These are phyloP conservation scores for Castanospermum australe DNA, from an alignment of 306 rosid genomes.

Conservation along the genomic window DNA sequence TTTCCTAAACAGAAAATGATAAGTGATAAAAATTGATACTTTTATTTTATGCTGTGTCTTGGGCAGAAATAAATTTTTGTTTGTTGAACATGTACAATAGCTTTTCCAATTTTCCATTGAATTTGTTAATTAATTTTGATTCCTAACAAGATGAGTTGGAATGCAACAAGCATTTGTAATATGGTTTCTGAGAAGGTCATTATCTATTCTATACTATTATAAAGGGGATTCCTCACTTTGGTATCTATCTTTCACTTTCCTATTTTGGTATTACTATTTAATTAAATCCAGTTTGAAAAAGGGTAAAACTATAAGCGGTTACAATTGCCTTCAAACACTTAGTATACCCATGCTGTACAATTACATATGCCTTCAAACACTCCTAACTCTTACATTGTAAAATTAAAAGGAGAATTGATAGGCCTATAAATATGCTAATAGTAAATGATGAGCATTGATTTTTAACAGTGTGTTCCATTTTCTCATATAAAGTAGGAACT, in stretches of 20 bases:
- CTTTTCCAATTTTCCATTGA: not conserved
- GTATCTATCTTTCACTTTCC: too few relatives aligned
- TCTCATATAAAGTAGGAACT: conserved; percentile 6
- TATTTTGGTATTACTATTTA: too few relatives aligned
- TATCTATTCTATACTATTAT: not conserved
- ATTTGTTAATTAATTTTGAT: not conserved
- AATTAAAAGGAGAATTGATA: too few relatives aligned
- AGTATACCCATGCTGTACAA: too few relatives aligned
- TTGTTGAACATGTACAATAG: not conserved
- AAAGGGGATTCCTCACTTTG: too few relatives aligned
- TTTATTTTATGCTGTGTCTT: not conserved
- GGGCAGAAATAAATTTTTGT: not conserved
- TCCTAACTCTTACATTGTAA: too few relatives aligned
- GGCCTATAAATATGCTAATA: not conserved
- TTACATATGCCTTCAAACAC: too few relatives aligned
- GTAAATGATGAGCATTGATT: not conserved
- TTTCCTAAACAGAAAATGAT: not conserved
- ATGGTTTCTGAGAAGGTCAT: not conserved
- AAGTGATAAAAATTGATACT: not conserved
- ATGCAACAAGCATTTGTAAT: not conserved
- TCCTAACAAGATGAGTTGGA: not conserved
- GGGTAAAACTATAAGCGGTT: too few relatives aligned
- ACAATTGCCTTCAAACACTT: too few relatives aligned
- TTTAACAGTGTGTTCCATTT: conserved; percentile 8
- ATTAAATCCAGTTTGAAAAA: too few relatives aligned